Evolutionary conservation across 805 yeast genomes (phyloP), one percentile per base, ranked within the genome.

Genomic region (Tetrapisispora nanseiensis): DNA sequence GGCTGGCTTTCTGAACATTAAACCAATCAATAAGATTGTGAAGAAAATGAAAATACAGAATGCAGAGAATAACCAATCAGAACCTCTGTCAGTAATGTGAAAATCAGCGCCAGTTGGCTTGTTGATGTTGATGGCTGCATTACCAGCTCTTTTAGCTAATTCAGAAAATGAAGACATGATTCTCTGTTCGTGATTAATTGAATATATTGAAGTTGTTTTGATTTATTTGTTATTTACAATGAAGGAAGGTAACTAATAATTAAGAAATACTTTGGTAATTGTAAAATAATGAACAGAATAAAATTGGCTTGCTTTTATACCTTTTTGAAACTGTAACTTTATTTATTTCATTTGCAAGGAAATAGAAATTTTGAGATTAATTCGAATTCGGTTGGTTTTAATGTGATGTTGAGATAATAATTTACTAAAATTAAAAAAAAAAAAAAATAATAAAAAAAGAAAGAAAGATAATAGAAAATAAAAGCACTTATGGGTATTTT

Each of bases 21-120:
- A 38, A 22, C 48, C 49, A 32, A 54, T 46, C 48, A 51, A 46
- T n/a, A 53, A 39, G 13, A 66, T 40, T 9, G 71, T 52, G 21
- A 69, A 56, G 1, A 68, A 41, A 21, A 65, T 59, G 51, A 74
- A 72, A 16, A 75, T 47, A 31, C 71, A 56, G 56, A 78, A 78
- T 16, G 67, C 80, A 3, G 85, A 69, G 81, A 82, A 80, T 50
- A 74, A 69, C 84, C 83, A 79, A 59, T 75, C 76, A 7, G 83
- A 76, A 59, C 85, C 85, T 56, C 76, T 76, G 9, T 52, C 43
- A 10, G 82, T 78, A 28, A 80, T 45, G 44, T 72, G 74, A 57
- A 79, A 72, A 48, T 76, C 82, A 30, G 69, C 63, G 31, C 57
- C 61, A 6, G 63, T 48, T 45, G 71, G 63, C 11, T 74, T 71